Evolutionary conservation across 345 rosid species (phyloP), one percentile per base, ranked within the genome.

Genomic region (Pugionium cornutum): DNA sequence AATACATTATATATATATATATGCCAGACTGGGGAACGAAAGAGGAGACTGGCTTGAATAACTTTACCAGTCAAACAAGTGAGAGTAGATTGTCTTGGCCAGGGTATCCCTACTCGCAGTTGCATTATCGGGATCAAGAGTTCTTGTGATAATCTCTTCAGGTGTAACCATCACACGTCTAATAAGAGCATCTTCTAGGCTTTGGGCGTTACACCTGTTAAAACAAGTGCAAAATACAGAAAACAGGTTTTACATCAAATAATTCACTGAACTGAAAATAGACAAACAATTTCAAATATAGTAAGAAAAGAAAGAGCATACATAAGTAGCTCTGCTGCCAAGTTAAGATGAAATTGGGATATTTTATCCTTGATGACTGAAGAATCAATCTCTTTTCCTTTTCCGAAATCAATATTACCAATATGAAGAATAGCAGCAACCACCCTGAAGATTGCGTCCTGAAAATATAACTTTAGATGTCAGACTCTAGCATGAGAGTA

Each of bases 111-210:
- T 79, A 81, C 92, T 90, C 46, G 70, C 81, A 43, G 82, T 42
- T 49, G 97, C 97, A 77, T 77, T 77, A 18, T 52, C 79, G 10
- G 95, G 97, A 75, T 88, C 95, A 56, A 90, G 90, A 39, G 88
- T 84, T 79, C 82, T 83, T 40, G 89, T 90, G 67, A 90, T 90
- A 60, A 90, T 68, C 84, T 90, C 97, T 67, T 90, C 97, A 25
- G 97, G 97, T 43, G 97, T 90, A 67, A 90, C 90, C 95, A 90
- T 90, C 25, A 82, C 95, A 66, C 97, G 92, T 76, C 84, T 83
- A 45, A 90, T 88, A 51, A 90, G 74, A 40, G 97, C 97, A 80
- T 90, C 90, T 84, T 90, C 97, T 69, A 90, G 78, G 77, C 84
- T 85, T 60, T 82, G 82, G 53, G 87, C 85, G 79, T 90, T 79